These are phyloP conservation scores for Daucus carota DNA, from an alignment of 129 eudicot species.

Conservation along the genomic window DH1_v3.0 NC_030381.2:44377501-44378000, in stretches of 20 bases:
- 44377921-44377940: background rate
- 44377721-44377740: conserved; percentile 11
- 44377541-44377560: conserved; percentile 73
- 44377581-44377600: conserved; percentile 20
- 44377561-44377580: conserved; percentile 39
- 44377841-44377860: conserved; percentile 2
- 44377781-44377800: conserved; percentile 99
- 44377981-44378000: background rate
- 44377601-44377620: conserved; percentile 47
- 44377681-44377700: background rate
- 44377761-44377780: conserved; percentile 20
- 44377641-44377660: conserved; percentile 92
- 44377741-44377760: conserved; percentile 11
- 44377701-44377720: background rate
- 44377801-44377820: conserved; percentile 80
- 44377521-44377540: conserved; percentile 55
- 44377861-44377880: background rate
- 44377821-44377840: conserved; percentile 84
- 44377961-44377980: background rate
- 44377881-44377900: background rate
- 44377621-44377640: conserved; percentile 58
- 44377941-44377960: background rate
- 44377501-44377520: conserved; percentile 84
- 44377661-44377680: background rate
- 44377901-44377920: background rate